Conservation (phyloP, 208 protist genomes). For the Leishmania major region DNA sequence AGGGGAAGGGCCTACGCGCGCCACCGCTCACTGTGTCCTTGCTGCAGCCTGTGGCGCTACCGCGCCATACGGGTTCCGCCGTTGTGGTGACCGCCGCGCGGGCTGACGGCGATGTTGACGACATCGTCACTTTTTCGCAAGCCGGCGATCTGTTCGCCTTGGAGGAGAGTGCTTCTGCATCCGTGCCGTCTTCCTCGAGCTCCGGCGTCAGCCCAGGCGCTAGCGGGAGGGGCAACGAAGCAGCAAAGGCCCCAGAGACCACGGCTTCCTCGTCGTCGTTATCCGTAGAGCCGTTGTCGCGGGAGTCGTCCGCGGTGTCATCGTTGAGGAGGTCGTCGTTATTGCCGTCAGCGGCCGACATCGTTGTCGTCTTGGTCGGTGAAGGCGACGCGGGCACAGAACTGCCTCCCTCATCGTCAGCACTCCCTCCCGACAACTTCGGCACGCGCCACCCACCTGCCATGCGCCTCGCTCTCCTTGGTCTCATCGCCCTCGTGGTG, state of each 20-base stretch:
- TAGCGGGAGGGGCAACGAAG: background rate
- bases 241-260: background rate
- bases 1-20: no score
- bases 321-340: background rate
- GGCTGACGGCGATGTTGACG: background rate
- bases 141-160: background rate
- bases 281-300: background rate
- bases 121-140: background rate
- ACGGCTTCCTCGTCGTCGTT: background rate
- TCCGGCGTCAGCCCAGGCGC: background rate
- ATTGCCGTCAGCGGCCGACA: background rate
- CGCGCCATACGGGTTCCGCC: background rate
- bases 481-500: slow-evolving; percentile 55
- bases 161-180: background rate
- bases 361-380: background rate
- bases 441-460: background rate
- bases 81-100: background rate
- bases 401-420: background rate
- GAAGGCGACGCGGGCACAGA: background rate
- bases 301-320: background rate
- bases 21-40: background rate
- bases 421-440: slow-evolving; percentile 7
- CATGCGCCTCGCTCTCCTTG: slow-evolving; percentile 21
- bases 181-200: background rate
- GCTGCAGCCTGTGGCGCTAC: background rate